These are phyloP conservation scores for Rhodamnia rubescens DNA, from an alignment of 345 rosid genomes.

Conservation along the genomic window DNA sequence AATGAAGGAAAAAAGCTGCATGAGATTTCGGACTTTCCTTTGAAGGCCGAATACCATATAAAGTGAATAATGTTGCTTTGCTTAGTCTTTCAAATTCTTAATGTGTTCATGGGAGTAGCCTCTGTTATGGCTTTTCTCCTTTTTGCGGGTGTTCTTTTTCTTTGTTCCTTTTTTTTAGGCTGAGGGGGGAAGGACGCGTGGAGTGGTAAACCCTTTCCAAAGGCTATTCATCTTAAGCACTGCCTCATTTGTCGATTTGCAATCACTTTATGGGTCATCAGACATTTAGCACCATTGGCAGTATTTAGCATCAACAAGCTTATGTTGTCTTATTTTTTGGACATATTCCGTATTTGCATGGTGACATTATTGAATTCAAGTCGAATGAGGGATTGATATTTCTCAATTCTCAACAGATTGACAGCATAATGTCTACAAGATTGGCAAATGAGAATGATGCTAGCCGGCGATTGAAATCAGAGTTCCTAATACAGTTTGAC, in stretches of 20 bases:
- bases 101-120: neutral
- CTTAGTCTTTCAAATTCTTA: neutral
- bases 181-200: neutral
- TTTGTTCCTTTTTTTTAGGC: neutral
- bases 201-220: neutral
- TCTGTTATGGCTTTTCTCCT: neutral
- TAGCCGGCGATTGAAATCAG: conserved; percentile 92
- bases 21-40: neutral
- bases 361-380: neutral
- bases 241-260: neutral
- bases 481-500: conserved; percentile 87
- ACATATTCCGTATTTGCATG: neutral
- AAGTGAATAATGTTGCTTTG: neutral
- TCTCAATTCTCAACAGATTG: conserved; percentile 47
- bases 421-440: conserved; percentile 91
- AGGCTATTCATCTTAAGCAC: neutral
- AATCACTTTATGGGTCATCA: neutral
- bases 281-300: neutral
- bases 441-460: conserved; percentile 80
- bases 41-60: neutral
- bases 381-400: neutral
- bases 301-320: neutral
- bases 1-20: neutral
- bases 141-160: neutral
- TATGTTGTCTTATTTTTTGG: neutral